Evolutionary conservation across 2,329 filamentous ascomycete species (phyloP), one percentile per base, ranked within the genome.

Genomic region (Orbilia oligospora): DNA sequence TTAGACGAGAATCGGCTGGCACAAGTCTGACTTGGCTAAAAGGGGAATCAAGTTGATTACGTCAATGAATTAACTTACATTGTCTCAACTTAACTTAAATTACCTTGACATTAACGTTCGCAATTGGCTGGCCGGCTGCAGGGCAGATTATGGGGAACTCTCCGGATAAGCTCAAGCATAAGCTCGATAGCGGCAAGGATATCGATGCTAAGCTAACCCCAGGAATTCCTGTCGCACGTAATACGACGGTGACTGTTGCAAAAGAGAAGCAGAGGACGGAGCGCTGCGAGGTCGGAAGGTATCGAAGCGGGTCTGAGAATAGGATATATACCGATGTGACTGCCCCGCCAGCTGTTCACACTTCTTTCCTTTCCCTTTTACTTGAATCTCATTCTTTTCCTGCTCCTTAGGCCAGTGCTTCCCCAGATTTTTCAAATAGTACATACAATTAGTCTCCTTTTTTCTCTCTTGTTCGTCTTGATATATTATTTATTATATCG

Each of bases 301-400:
- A 66, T 70, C 53, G 44, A 24, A 22, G 30, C 27, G 66, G 67
- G 30, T 18, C 71, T n/a, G 38, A 58, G 44, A 46, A 58, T 16
- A 56, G 63, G 24, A 72, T 78, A 78, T 78, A 78, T 72, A 68
- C 64, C 38, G 75, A 72, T 48, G 75, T 56, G 67, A 71, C 46
- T 20, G 36, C 56, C 36, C 73, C 73, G 46, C 67, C 58, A 30
- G 58, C 61, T 10, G 41, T 68, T 12, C 68, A 78, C 44, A 48
- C 53, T 22, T 70, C 61, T 51, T 67, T 51, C 55, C 68, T 72
- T 63, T 68, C 68, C 49, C 68, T 72, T 24, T 14, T 78, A 18
- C 36, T 72, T 22, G 68, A 72, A 30, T 78, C 71, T 36, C 46
- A 68, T 53, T 53, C 68, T 5, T 69, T 64, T 36, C 55, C 68